Evolutionary conservation across 176 grass and related monocot genomes (phyloP).

Genomic region (Sorghum bicolor): Sorghum_bicolor_NCBIv3 NC_012871.2:6737001-6737500

Average conservation of each 20-base stretch:
- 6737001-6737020: conserved; percentile 38
- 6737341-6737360: conserved; percentile 57
- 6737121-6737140: conserved; percentile 55
- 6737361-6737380: conserved; percentile 48
- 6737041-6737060: conserved; percentile 77
- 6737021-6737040: conserved; percentile 33
- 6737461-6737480: conserved; percentile 62
- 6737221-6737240: conserved; percentile 6
- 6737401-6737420: conserved; percentile 39
- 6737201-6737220: not conserved
- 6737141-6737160: conserved; percentile 39
- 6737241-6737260: not conserved
- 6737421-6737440: conserved; percentile 28
- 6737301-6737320: conserved; percentile 43
- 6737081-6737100: conserved; percentile 45
- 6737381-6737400: conserved; percentile 30
- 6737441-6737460: conserved; percentile 34
- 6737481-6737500: conserved; percentile 57
- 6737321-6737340: conserved; percentile 65
- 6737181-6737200: not conserved
- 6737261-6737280: conserved; percentile 19
- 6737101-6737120: conserved; percentile 59
- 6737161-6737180: conserved; percentile 52
- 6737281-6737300: conserved; percentile 28
- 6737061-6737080: conserved; percentile 66